Evolutionary conservation across 768 basidiomycete genomes (phyloP).

Genomic region (Lentinula edodes): DNA sequence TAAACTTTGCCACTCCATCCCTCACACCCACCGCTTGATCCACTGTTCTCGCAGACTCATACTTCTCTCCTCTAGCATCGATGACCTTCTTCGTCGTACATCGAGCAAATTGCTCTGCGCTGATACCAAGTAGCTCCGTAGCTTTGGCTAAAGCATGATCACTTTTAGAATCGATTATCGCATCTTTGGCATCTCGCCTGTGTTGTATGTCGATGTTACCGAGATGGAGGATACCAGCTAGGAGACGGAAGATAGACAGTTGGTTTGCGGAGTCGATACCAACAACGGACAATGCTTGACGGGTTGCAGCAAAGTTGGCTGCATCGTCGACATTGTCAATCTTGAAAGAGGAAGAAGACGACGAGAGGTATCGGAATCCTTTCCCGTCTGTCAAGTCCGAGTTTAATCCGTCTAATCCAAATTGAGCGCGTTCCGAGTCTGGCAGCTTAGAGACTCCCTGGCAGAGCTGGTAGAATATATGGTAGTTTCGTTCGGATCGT

Average conservation of each 20-base stretch:
- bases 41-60: constrained; percentile 78
- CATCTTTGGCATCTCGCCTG: constrained; percentile 61
- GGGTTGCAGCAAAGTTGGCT: constrained; percentile 90
- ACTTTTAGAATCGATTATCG: constrained; percentile 66
- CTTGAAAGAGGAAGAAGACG: constrained; percentile 79
- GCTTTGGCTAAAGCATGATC: constrained; percentile 77
- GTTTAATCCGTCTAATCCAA: constrained; percentile 65
- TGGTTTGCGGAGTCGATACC: constrained; percentile 97
- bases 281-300: constrained; percentile 92
- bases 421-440: constrained; percentile 79
- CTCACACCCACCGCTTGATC: constrained; percentile 90
- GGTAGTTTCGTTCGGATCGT: constrained; percentile 94
- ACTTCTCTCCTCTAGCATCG: constrained; percentile 77
- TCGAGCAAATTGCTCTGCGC: constrained; percentile 50
- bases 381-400: constrained; percentile 45
- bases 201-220: constrained; percentile 93
- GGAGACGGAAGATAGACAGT: constrained; percentile 93
- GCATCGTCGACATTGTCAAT: constrained; percentile 93
- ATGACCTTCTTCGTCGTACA: constrained; percentile 95
- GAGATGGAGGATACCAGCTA: constrained; percentile 90
- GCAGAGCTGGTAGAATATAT: constrained; percentile 98
- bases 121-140: constrained; percentile 86
- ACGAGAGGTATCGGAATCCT: constrained; percentile 84
- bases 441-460: constrained; percentile 69
- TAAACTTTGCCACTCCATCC: constrained; percentile 96